Conservation (phyloP, 164 flowering plant species). For the Dillenia suffruticosa region DNA sequence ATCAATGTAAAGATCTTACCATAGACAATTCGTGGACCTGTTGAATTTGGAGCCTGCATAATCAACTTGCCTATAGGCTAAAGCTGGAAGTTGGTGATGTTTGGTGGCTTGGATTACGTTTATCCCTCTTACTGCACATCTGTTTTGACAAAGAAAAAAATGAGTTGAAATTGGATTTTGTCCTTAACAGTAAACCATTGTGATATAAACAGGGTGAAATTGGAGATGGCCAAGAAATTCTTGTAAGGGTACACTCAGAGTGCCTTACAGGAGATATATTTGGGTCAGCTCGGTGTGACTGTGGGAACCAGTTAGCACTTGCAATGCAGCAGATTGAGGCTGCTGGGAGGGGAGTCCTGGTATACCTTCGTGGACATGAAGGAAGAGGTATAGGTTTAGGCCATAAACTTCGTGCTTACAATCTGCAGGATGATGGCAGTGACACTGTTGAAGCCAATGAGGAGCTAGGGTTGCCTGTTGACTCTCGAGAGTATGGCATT, state of each 20-base stretch:
- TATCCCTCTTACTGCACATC: no score
- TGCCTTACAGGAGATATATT: constrained; percentile 98
- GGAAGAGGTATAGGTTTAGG: constrained; percentile 98
- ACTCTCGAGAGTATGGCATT: constrained; percentile 92
- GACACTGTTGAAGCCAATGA: constrained; percentile 98
- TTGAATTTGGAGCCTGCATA: no score
- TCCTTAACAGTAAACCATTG: background rate
- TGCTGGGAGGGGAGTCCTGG: constrained; percentile 78
- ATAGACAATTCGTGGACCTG: no score
- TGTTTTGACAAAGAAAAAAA: no score
- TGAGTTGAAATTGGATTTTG: no score
- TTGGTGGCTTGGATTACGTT: no score
- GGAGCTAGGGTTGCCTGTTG: constrained; percentile 90
- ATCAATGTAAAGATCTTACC: no score
- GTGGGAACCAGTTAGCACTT: constrained; percentile 84
- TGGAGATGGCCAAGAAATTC: constrained; percentile 91
- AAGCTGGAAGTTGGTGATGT: no score
- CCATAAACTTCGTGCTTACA: constrained; percentile 94
- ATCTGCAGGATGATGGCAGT: constrained; percentile 85
- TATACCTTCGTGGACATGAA: constrained; percentile 94
- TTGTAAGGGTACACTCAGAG: constrained; percentile 96
- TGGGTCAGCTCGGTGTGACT: constrained; percentile 94
- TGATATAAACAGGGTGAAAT: constrained; percentile 74
- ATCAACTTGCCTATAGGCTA: no score
- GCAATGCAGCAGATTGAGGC: constrained; percentile 94